Base-by-base conservation (phyloP, 208 protist species). In the Leishmania amazonensis region DNA sequence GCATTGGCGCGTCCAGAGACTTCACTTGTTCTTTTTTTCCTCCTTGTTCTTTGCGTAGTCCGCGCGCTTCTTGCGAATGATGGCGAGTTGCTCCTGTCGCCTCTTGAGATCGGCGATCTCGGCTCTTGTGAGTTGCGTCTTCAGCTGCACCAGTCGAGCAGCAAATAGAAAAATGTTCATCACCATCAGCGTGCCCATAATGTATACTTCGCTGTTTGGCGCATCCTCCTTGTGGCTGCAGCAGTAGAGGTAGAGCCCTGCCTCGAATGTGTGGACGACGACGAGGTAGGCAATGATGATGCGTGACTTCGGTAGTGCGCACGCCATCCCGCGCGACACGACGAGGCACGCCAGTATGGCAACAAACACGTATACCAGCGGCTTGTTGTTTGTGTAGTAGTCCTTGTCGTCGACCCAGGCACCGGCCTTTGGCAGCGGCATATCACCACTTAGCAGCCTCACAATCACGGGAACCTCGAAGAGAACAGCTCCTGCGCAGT, bases 351-450 rank as follows among this genome's bases (percentile, higher is more conserved):
- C 57, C 31, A 93, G 81, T 31, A 92, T 80, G 67, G 80, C 78
- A 5, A 78, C 74, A 75, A 93, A 95, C 31, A 89, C 76, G 42
- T 78, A 87, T 38, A 81, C 76, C 15, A 92, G 79, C 1, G 86
- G 72, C 40, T 54, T 65, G 75, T 87, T 91, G 4, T 75, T 79
- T 57, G 42, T 83, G 64, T 85, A 81, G 75, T 64, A 80, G n/a
- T 74, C 40, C 54, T 82, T 78, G 31, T 85, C 72, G 54, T 91
- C 90, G 64, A 93, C 91, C 90, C 90, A 93, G 74, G 84, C 83
- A 6, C 88, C 85, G 1, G 80, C 84, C 45, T 88, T 79, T 31
- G 71, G 68, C 51, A 90, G 71, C 1, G 28, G 71, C 28, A 73
- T 72, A 21, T 81, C 31, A 3, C 81, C 85, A 15, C 67, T 49